Evolutionary conservation across 2,329 filamentous ascomycete species (phyloP).

Genomic region (Trichophyton benhamiae): DNA sequence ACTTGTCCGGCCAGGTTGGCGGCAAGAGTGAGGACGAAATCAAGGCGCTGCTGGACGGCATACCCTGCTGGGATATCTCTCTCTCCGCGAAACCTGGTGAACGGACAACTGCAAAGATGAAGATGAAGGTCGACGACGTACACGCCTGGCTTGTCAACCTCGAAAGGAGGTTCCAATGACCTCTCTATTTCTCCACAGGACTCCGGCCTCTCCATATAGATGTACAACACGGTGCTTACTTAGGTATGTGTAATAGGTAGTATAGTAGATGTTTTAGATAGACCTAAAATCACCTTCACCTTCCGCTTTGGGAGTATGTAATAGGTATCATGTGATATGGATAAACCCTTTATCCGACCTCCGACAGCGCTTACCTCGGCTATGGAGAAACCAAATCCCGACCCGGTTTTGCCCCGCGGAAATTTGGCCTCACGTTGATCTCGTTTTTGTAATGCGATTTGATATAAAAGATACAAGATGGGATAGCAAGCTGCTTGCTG

Average conservation of each 20-base stretch:
- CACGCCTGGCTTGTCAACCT: slow-evolving; percentile 27
- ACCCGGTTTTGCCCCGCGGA: neutral
- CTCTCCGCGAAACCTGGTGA: slow-evolving; percentile 1
- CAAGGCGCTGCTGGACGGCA: slow-evolving; percentile 19
- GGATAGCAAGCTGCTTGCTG: neutral
- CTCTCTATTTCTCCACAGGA: neutral
- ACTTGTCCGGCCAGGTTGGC: slow-evolving; percentile 31
- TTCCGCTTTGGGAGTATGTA: neutral
- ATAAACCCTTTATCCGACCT: neutral
- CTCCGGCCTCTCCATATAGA: neutral
- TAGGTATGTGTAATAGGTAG: neutral
- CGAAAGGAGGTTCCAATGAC: slow-evolving; percentile 28
- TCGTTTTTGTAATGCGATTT: neutral
- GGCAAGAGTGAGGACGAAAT: slow-evolving; percentile 26
- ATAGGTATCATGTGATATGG: neutral
- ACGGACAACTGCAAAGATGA: slow-evolving; percentile 16
- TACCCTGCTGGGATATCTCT: slow-evolving; percentile 11
- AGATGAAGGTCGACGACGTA: slow-evolving; percentile 26
- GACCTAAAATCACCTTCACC: neutral
- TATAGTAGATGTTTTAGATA: neutral
- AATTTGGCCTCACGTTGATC: neutral
- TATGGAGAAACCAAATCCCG: neutral
- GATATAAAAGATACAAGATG: neutral
- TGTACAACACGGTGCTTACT: neutral
- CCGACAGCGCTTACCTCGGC: neutral